These are phyloP conservation scores for Dictyostelium brefeldianum DNA, from an alignment of 78 protist species.

Conservation along the genomic window DNA sequence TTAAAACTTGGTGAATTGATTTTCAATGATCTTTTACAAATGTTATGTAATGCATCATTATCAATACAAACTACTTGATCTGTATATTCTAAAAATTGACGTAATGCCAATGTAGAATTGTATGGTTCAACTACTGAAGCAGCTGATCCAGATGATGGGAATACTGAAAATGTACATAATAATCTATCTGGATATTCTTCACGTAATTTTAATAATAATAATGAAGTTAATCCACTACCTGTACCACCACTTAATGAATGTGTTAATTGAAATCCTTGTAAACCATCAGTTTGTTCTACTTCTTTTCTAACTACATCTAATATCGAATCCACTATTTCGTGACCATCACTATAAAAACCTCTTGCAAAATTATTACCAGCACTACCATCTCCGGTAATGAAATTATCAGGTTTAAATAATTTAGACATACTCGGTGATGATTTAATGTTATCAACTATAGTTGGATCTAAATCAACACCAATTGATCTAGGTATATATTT, in stretches of 20 bases:
- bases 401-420: slow-evolving; percentile 98
- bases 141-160: slow-evolving; percentile 98
- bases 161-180: slow-evolving; percentile 97
- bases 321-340: slow-evolving; percentile 96
- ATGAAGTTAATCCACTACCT: slow-evolving; percentile 98
- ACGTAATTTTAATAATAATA: slow-evolving; percentile 92
- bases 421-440: slow-evolving; percentile 95
- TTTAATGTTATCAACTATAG: slow-evolving; percentile 97
- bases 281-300: slow-evolving; percentile 98
- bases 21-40: slow-evolving; percentile 97
- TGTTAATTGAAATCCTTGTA: slow-evolving; percentile 99
- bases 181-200: slow-evolving; percentile 99
- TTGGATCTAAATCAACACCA: slow-evolving; percentile 98
- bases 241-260: slow-evolving; percentile 99
- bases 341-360: slow-evolving; percentile 98
- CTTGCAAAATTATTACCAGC: slow-evolving; percentile 98
- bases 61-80: slow-evolving; percentile 97
- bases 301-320: slow-evolving; percentile 98
- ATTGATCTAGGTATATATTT: slow-evolving; percentile 99
- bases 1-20: slow-evolving; percentile 96
- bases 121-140: slow-evolving; percentile 99
- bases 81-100: slow-evolving; percentile 98
- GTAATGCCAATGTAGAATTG: slow-evolving; percentile 98
- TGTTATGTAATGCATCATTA: slow-evolving; percentile 99
- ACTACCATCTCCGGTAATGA: slow-evolving; percentile 94